Base-by-base conservation (phyloP, 495 filamentous ascomycete species). In the Penicillium crystallinum region DNA sequence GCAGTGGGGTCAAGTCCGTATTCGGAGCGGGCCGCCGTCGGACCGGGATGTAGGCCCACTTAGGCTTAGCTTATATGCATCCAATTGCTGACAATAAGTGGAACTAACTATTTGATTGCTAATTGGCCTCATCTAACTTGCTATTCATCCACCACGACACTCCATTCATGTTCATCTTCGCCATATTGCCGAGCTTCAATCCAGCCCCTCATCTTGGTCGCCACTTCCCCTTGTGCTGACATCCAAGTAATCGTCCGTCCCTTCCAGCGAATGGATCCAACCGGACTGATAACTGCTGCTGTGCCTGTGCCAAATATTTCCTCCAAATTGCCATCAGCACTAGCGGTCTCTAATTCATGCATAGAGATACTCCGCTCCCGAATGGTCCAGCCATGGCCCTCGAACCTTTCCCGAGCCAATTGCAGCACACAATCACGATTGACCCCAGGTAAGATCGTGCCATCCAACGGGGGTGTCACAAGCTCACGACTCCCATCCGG, bases 281-380 rank as follows among this genome's bases (percentile, higher is more conserved):
- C 82, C 23, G 89, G 90, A 62, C 77, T 63, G 23, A 68, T 61
- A 35, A 67, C 54, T 8, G 61, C 89, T 0, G 90, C 90, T 0
- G 90, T 95, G 27, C 90, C 90, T 0, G 86, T 70, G 22, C 89
- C 90, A 64, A 95, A 95, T 2, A 85, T 83, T 73, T 95, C 90
- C 11, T 92, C 59, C 56, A 95, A 60, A 35, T 88, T 69, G 2
- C 89, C 90, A 57, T 93, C 88, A 18, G 78, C 73, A 3, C 81
- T 75, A 2, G 89, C 89, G 39, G 82, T 76, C 29, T 76, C 74
- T n/a, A 95, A 61, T 65, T 90, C 87, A 34, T 63, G 59, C 80
- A 95, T 93, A 15, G 83, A 88, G 66, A 84, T 83, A 65, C 86
- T 88, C 54, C 86, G 75, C 81, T 95, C 90, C 17, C 66, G 69